Evolutionary conservation across 768 basidiomycete genomes (phyloP).

Genomic region (Hygrocybe punicea): DNA sequence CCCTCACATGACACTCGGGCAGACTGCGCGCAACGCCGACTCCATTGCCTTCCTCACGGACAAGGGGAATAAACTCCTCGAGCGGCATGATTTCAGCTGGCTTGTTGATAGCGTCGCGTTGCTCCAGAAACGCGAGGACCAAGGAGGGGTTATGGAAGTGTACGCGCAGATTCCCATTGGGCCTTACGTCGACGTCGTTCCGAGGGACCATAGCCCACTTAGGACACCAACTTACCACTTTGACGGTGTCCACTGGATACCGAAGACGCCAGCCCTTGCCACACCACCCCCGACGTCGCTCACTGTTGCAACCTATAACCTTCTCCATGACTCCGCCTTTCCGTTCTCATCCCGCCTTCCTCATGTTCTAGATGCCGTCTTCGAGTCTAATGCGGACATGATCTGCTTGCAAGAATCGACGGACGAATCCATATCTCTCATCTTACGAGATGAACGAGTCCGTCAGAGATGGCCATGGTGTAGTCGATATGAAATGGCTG

Average conservation of each 20-base stretch:
- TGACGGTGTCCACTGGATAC: not conserved
- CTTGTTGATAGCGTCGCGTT: constrained; percentile 4
- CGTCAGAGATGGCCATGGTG: not conserved
- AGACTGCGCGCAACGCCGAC: constrained; percentile 6
- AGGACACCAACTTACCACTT: not conserved
- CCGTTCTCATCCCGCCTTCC: not conserved
- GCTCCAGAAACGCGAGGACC: constrained; percentile 2
- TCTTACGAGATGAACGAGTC: not conserved
- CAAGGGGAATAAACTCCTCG: constrained; percentile 1
- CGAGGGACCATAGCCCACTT: not conserved
- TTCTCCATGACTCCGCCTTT: constrained; percentile 5
- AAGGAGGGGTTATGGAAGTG: not conserved
- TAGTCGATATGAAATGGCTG: not conserved
- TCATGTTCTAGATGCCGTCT: not conserved
- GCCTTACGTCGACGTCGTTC: not conserved
- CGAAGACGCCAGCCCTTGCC: not conserved
- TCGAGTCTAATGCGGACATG: constrained; percentile 1
- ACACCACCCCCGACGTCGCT: not conserved
- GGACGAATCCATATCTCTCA: not conserved
- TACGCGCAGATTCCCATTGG: constrained; percentile 5
- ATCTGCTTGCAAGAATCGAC: constrained; percentile 5
- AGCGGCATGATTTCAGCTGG: constrained; percentile 4
- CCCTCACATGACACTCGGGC: constrained; percentile 7
- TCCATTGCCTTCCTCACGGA: constrained; percentile 3
- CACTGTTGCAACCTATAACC: constrained; percentile 4